Evolutionary conservation across 1,284 basidiomycete genomes (phyloP).

Genomic region (Paramarasmius palmivorus): DNA sequence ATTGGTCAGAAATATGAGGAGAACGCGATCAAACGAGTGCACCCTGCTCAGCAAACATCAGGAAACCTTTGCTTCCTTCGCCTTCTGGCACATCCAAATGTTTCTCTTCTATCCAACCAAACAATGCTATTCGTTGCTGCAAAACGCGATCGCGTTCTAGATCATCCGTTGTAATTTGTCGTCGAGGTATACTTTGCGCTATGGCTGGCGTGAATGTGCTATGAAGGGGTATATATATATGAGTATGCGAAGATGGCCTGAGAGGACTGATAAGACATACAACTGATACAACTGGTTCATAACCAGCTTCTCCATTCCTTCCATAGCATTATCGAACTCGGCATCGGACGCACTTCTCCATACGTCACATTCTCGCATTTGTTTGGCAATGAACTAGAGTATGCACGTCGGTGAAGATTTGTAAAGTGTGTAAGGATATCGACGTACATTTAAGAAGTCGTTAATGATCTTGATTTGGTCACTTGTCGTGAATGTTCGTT

Average conservation of each 20-base stretch:
- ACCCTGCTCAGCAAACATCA: conserved; percentile 95
- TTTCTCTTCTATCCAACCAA: conserved; percentile 86
- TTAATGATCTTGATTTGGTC: conserved; percentile 94
- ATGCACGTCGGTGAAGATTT: conserved; percentile 1
- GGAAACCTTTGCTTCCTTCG: conserved; percentile 77
- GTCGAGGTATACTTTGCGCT: conserved; percentile 56
- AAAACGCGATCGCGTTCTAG: conserved; percentile 92
- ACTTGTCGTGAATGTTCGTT: conserved; percentile 83
- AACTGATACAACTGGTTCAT: conserved; percentile 98
- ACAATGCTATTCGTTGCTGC: conserved; percentile 87
- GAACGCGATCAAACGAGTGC: conserved; percentile 7
- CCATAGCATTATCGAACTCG: conserved; percentile 96
- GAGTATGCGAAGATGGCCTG: conserved; percentile 8
- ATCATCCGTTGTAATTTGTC: conserved; percentile 92
- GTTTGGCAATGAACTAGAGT: conserved; percentile 78
- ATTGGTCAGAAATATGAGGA: background rate
- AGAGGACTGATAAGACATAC: conserved; percentile 48
- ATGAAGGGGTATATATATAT: conserved; percentile 9
- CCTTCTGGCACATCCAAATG: conserved; percentile 86
- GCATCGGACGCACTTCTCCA: conserved; percentile 77
- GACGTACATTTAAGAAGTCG: conserved; percentile 82
- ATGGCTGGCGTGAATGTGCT: conserved; percentile 92
- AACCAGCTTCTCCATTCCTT: conserved; percentile 99
- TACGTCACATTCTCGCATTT: conserved; percentile 84
- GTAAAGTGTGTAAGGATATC: conserved; percentile 3